A percentile compares a stretch with the other conserved stretches of the same genome.
phyloP scores from a whole-genome alignment of 179 eudicot genomes.

The Nepenthes alata region DNA sequence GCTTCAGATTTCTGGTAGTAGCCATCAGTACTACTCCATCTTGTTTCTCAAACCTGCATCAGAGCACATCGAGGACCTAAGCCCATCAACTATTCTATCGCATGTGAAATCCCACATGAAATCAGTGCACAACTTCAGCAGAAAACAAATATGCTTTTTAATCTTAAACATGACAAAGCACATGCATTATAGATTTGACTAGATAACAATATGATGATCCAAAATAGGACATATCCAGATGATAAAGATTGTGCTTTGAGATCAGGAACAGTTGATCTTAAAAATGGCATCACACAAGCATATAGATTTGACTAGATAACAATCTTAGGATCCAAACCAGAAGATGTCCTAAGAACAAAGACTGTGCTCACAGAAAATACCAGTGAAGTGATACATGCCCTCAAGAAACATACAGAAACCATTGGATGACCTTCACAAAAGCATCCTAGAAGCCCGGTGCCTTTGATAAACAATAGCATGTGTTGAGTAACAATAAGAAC shows the following conservation, averaged over 20 bases:
- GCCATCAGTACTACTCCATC: constrained; percentile 98
- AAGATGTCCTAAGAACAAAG: too few relatives aligned
- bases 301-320: neutral
- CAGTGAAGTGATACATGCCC: too few relatives aligned
- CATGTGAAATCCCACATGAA: neutral
- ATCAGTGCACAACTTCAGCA: neutral
- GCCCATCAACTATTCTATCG: neutral
- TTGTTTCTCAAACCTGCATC: constrained; percentile 82
- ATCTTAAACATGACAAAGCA: neutral
- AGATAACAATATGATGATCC: too few relatives aligned
- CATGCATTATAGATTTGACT: neutral
- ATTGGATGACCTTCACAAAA: neutral
- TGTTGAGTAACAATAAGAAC: too few relatives aligned
- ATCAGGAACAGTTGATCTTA: neutral
- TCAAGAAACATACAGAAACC: neutral
- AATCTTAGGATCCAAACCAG: too few relatives aligned
- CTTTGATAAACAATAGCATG: too few relatives aligned
- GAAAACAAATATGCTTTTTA: neutral
- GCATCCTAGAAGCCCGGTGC: too few relatives aligned
- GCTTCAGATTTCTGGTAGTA: constrained; percentile 61
- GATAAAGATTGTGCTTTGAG: too few relatives aligned
- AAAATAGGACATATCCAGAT: too few relatives aligned
- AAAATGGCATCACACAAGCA: neutral
- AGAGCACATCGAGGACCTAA: neutral
- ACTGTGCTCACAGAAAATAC: too few relatives aligned